Evolutionary conservation across 257 asterid genomes (phyloP), one percentile per base, ranked within the genome.

Genomic region (Ehretia macrophylla): DNA sequence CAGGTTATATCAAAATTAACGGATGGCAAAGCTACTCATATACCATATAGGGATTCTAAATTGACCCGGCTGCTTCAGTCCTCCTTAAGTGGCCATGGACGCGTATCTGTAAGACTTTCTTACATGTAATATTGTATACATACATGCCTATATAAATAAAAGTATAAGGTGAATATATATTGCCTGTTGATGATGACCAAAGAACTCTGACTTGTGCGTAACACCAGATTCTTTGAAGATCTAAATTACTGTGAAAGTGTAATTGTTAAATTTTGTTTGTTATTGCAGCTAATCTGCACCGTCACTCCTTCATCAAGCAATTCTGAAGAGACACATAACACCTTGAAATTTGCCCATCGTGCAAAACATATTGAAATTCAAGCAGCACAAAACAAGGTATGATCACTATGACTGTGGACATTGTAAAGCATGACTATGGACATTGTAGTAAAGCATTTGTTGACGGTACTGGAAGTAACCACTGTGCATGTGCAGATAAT

Each of bases 301-400:
- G 82, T 93, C 47, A 93, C 97, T 58, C 99, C 99, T 68, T 87
- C 99, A 21, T 87, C 96, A 60, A 87, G 99, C 86, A 86, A 83
- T 70, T 79, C 97, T 45, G 99, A 93, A 77, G 99, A 93, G 89
- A 89, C 99, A 38, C 99, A 90, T 70, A 90, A 93, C 79, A 93
- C 99, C 44, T 75, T 93, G 75, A 93, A 93, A 80, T 93, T 93
- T 77, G 99, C 99, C 38, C 99, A 93, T 70, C 95, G 97, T 71
- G 85, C 99, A 72, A 93, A 93, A 72, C 97, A 93, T 74, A 85
- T 93, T 68, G 99, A 93, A 82, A 86, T 93, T 70, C 90, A 85
- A 81, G 88, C 99, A 68, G 81, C 95, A 35, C 94, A 90, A 69
- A 93, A 93, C 79, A 93, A 85, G 95, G 99, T 87, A 68, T 66